These are phyloP conservation scores for Wickerhamiella cacticola DNA, from an alignment of 805 yeast species.

Conservation along the genomic window DNA sequence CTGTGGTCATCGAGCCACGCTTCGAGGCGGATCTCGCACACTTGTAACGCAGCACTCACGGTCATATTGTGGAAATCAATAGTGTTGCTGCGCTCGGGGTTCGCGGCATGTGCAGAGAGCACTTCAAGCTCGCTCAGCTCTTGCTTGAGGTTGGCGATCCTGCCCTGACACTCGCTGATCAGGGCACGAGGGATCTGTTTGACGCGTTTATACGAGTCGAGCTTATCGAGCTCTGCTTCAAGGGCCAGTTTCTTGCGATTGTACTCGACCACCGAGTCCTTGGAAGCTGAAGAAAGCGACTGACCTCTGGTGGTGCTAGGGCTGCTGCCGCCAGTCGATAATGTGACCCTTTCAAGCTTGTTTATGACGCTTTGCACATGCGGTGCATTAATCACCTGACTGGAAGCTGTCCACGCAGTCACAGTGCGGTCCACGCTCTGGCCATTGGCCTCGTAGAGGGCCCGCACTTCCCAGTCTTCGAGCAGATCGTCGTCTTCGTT, in stretches of 20 bases:
- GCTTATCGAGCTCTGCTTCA: not conserved
- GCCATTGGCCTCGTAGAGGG: not conserved
- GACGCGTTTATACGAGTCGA: not conserved
- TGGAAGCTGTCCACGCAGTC: not conserved
- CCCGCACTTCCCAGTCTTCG: not conserved
- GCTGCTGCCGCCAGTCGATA: no score
- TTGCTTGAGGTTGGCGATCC: not conserved
- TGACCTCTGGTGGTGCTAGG: no score
- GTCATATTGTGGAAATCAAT: slow-evolving; percentile 16
- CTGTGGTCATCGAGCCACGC: not conserved
- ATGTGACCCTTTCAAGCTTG: not conserved
- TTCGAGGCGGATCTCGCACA: slow-evolving; percentile 7
- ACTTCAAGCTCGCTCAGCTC: slow-evolving; percentile 9
- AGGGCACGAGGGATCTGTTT: not conserved
- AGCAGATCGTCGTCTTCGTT: not conserved
- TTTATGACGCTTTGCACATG: slow-evolving; percentile 4
- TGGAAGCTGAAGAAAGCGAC: no score
- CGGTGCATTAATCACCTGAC: not conserved
- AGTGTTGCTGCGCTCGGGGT: not conserved
- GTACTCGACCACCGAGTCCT: not conserved
- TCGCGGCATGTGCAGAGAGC: not conserved
- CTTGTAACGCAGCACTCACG: slow-evolving; percentile 12
- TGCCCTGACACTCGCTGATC: not conserved
- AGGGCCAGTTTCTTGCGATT: not conserved
- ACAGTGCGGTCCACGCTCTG: slow-evolving; percentile 1